Conservation (phyloP, 768 basidiomycete genomes). For the Daedalea quercina region DNA sequence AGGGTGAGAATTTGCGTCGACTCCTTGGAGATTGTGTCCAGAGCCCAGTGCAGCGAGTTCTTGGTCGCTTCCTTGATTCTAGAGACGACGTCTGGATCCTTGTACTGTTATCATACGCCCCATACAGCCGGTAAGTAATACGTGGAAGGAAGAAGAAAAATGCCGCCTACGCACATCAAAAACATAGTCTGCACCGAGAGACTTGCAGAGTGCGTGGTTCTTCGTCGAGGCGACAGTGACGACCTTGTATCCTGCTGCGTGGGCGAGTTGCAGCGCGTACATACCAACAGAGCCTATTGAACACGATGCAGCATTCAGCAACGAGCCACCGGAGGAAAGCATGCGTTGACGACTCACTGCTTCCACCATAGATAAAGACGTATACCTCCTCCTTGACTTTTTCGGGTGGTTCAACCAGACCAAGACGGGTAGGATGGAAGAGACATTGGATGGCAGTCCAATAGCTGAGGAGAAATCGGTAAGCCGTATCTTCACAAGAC, state of each 20-base stretch:
- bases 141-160: background rate
- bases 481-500: background rate
- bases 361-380: constrained; percentile 20
- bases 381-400: constrained; percentile 11
- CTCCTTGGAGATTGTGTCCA: constrained; percentile 15
- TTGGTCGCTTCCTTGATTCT: constrained; percentile 19
- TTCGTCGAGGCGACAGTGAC: constrained; percentile 28
- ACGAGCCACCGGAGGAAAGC: background rate
- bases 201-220: constrained; percentile 29
- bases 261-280: constrained; percentile 26
- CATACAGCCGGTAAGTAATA: background rate
- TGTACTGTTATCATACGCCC: constrained; percentile 8
- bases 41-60: constrained; percentile 11
- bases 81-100: constrained; percentile 18
- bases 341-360: constrained; percentile 4
- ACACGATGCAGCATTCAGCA: constrained; percentile 4
- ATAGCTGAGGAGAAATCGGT: constrained; percentile 2
- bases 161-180: constrained; percentile 9
- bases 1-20: constrained; percentile 3
- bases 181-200: constrained; percentile 31
- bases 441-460: constrained; percentile 17
- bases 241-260: constrained; percentile 25
- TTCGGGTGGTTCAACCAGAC: constrained; percentile 13
- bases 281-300: constrained; percentile 28
- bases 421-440: constrained; percentile 15